Percentiles rank a stretch among this genome's conserved stretches.
Conservation (phyloP, 768 basidiomycete genomes). For the Guyanaporus albipodus region DNA sequence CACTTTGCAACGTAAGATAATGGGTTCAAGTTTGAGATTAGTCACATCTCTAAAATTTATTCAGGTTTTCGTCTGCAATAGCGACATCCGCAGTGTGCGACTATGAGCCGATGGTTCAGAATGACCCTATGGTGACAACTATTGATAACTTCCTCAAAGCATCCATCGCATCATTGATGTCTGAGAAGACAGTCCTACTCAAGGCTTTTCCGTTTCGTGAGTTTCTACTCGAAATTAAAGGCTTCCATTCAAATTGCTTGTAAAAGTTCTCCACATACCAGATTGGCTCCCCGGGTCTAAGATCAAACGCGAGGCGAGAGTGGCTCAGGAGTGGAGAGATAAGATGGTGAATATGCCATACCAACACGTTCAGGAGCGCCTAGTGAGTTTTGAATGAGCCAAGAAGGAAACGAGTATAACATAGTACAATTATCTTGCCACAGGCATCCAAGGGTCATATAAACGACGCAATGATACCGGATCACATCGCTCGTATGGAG, state of each 20-base stretch:
- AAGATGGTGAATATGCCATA: constrained; percentile 16
- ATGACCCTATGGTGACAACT: constrained; percentile 15
- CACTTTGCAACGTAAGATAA: constrained; percentile 11
- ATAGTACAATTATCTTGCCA: neutral
- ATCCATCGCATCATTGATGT: constrained; percentile 5
- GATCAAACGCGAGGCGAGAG: constrained; percentile 12
- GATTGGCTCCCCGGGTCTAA: constrained; percentile 23
- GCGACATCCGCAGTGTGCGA: constrained; percentile 16
- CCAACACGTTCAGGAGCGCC: constrained; percentile 7
- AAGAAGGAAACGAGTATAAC: no score
- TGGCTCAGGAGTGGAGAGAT: constrained; percentile 3
- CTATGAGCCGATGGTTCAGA: constrained; percentile 15
- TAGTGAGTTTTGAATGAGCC: constrained; percentile 7
- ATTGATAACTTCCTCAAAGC: constrained; percentile 7
- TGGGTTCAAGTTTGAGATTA: neutral
- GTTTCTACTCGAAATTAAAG: neutral
- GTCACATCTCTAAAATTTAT: neutral
- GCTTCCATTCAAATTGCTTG: neutral
- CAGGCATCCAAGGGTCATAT: constrained; percentile 7
- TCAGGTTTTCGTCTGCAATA: constrained; percentile 33
- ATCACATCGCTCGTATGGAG: constrained; percentile 10
- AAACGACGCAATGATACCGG: constrained; percentile 12
- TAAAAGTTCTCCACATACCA: constrained; percentile 25
- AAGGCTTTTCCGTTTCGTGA: constrained; percentile 17
- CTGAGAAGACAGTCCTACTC: constrained; percentile 15